phyloP scores from a whole-genome alignment of 495 filamentous ascomycete genomes.

The Penicillium macrosclerotiorum region DNA sequence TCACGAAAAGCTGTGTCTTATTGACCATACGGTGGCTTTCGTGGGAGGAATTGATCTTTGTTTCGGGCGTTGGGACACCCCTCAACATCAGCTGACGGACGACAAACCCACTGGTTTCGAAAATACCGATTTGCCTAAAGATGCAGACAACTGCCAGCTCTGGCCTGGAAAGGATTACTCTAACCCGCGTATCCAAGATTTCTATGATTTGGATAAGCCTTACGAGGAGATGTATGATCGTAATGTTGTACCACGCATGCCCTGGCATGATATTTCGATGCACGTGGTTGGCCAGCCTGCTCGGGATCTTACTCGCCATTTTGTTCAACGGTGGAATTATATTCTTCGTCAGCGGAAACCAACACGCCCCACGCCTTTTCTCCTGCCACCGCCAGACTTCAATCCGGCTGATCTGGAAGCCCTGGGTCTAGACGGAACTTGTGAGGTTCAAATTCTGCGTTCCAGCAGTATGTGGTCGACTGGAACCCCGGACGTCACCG shows the following conservation, averaged over 20 bases:
- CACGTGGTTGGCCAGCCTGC: slow-evolving; percentile 97
- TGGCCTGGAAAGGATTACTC: slow-evolving; percentile 99
- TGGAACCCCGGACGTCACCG: slow-evolving; percentile 75
- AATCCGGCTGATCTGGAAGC: slow-evolving; percentile 79
- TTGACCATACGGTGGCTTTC: slow-evolving; percentile 96
- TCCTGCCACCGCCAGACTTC: slow-evolving; percentile 92
- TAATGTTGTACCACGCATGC: slow-evolving; percentile 84
- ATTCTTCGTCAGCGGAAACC: slow-evolving; percentile 91
- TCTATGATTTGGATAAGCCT: slow-evolving; percentile 88
- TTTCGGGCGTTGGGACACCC: slow-evolving; percentile 96
- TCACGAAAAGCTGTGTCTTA: slow-evolving; percentile 93
- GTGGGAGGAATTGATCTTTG: slow-evolving; percentile 96
- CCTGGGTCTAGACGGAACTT: slow-evolving; percentile 85
- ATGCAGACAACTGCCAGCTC: slow-evolving; percentile 90
- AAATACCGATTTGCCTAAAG: slow-evolving; percentile 68
- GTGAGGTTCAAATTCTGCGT: slow-evolving; percentile 92
- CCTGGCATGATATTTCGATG: slow-evolving; percentile 99
- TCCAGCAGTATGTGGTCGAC: slow-evolving; percentile 90
- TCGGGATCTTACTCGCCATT: slow-evolving; percentile 90
- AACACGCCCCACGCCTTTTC: slow-evolving; percentile 87
- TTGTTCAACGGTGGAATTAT: slow-evolving; percentile 99
- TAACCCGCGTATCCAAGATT: slow-evolving; percentile 92
- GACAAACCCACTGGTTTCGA: slow-evolving; percentile 97
- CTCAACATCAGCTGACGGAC: slow-evolving; percentile 84
- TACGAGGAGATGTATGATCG: slow-evolving; percentile 99